Evolutionary conservation across 495 filamentous ascomycete genomes (phyloP), one percentile per base, ranked within the genome.

Genomic region (Podospora pseudopauciseta): DNA sequence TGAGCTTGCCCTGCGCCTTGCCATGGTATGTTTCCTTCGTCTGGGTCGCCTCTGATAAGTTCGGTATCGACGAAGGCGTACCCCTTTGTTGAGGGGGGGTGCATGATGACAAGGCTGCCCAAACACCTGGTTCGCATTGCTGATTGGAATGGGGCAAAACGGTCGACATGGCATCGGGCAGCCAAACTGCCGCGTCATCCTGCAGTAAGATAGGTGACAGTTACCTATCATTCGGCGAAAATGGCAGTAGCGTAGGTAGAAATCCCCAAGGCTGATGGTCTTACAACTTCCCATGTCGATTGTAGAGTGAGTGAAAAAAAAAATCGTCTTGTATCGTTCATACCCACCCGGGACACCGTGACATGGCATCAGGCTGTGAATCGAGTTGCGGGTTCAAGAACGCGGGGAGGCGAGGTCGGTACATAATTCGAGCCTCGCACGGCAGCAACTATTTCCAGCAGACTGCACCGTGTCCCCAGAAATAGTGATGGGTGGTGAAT

Each of bases 381-480:
- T 19, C 5, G 34, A 34, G 34, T 61, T 60, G 60, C 59, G 54
- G 26, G 34, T 23, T n/a, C 4, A 54, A 32, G 34, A 15, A 49
- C 60, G 30, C 6, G 61, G 19, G 44, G 32, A 55, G 27, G 67
- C 1, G 32, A 28, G 39, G 27, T 44, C 56, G 28, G 11, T 44
- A 44, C 19, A 49, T 39, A 39, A 23, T 23, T 49, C 15, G 39
- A 49, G 49, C 16, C 61, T 68, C 32, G 63, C 72, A 75, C 73
- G 60, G 34, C 72, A 72, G 73, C 66, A 73, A 56, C 71, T 70
- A 73, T 72, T 75, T 75, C 64, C n/a, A 67, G 65, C 18, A 26
- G 65, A 23, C n/a, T 58, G 23, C 55, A 58, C 64, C 60, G 67
- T 60, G 58, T 19, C 19, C 15, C 44, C 56, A 20, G 55, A 58